phyloP scores from a whole-genome alignment of 768 basidiomycete genomes.

The Mycena floridula region DNA sequence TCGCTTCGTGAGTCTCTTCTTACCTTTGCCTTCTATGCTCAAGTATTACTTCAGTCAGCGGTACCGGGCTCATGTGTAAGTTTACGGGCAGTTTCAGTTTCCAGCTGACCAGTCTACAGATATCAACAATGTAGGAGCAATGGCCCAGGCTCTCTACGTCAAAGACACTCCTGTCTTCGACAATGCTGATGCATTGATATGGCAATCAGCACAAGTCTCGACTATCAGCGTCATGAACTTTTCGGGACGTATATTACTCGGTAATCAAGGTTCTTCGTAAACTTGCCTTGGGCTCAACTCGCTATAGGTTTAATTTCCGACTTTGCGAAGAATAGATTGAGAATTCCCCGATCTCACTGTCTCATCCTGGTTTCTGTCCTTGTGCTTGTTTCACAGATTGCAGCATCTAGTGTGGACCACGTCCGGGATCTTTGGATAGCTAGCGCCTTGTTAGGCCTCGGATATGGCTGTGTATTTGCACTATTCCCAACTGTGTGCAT shows the following conservation, averaged over 20 bases:
- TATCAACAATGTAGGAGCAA: constrained; percentile 85
- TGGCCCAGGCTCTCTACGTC: constrained; percentile 63
- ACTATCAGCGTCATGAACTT: constrained; percentile 79
- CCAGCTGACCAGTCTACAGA: constrained; percentile 27
- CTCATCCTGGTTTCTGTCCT: constrained; percentile 59
- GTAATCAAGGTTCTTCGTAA: constrained; percentile 27
- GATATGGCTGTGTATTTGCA: constrained; percentile 71
- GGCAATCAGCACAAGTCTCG: constrained; percentile 85
- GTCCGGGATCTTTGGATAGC: constrained; percentile 65
- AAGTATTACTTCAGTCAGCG: neutral
- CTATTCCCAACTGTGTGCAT: constrained; percentile 70
- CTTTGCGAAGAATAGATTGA: constrained; percentile 47
- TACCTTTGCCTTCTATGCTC: neutral
- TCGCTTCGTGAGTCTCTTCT: neutral
- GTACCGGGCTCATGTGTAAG: neutral
- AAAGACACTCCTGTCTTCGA: constrained; percentile 58
- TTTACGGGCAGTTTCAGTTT: neutral
- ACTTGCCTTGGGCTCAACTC: neutral
- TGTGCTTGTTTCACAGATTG: constrained; percentile 70
- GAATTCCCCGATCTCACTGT: constrained; percentile 61
- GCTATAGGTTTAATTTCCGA: constrained; percentile 64
- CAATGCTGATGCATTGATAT: constrained; percentile 56
- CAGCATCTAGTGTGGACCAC: constrained; percentile 46
- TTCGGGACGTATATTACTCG: constrained; percentile 68
- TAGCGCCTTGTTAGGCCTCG: constrained; percentile 47